phyloP scores from a whole-genome alignment of 306 rosid species.

The Vigna unguiculata region DNA sequence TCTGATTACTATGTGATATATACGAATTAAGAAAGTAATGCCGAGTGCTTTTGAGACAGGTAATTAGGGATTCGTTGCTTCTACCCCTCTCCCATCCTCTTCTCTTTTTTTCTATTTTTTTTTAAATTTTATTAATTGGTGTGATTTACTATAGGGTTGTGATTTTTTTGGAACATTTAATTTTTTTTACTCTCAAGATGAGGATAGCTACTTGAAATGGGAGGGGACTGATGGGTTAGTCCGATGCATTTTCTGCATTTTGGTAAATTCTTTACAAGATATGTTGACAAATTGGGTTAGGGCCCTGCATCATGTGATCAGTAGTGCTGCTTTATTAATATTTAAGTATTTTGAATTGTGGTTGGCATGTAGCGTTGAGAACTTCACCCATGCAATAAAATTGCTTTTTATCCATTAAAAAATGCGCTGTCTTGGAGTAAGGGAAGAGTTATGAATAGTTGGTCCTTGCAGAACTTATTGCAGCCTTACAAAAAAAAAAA shows the following conservation, averaged over 20 bases:
- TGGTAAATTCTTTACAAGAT: constrained; percentile 18
- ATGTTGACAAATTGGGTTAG: constrained; percentile 38
- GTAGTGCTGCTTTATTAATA: constrained; percentile 38
- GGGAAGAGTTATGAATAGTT: constrained; percentile 26
- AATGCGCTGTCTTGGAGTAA: constrained; percentile 31
- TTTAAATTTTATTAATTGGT: neutral
- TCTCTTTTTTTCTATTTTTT: neutral
- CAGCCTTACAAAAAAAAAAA: constrained; percentile 15
- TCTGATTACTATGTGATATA: constrained; percentile 11
- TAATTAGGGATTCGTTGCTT: constrained; percentile 7
- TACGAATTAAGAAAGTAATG: constrained; percentile 34
- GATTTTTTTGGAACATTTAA: constrained; percentile 14
- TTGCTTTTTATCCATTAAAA: constrained; percentile 32
- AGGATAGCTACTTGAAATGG: constrained; percentile 23
- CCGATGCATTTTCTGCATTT: constrained; percentile 26
- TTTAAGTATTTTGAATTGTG: constrained; percentile 35
- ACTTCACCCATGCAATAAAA: neutral
- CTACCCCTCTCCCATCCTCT: neutral
- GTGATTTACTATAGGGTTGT: neutral
- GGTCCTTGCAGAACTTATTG: constrained; percentile 29
- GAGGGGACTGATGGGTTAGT: constrained; percentile 14
- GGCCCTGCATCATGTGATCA: constrained; percentile 41
- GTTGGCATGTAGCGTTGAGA: constrained; percentile 32
- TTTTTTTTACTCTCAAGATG: constrained; percentile 29
- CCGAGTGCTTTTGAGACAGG: constrained; percentile 1